A percentile compares a stretch with the other conserved stretches of the same genome.
Conservation (phyloP, 2,329 filamentous ascomycete genomes). For the Arthrobotrys entomopaga region DNA sequence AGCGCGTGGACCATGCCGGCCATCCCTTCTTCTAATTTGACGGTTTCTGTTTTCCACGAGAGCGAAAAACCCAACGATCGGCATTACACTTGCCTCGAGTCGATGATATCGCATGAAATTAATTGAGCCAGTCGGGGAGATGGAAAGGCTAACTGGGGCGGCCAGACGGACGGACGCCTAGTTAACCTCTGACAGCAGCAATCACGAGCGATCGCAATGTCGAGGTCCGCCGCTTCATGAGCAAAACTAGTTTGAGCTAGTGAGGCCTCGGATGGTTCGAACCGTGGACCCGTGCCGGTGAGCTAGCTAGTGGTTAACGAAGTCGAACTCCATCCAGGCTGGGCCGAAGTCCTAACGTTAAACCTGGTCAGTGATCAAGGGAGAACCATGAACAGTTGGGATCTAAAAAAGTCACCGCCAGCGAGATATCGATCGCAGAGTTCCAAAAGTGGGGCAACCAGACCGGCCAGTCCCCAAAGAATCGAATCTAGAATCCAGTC, state of each 20-base stretch:
- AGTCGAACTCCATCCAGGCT: background rate
- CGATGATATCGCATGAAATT: constrained; percentile 33
- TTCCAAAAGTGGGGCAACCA: constrained; percentile 15
- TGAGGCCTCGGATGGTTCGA: constrained; percentile 12
- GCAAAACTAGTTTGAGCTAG: background rate
- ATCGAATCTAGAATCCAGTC: constrained; percentile 41
- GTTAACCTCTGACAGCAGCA: too few relatives aligned
- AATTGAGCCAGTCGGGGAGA: constrained; percentile 46
- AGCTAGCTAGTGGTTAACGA: constrained; percentile 22
- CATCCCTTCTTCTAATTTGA: constrained; percentile 38
- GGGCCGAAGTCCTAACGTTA: too few relatives aligned
- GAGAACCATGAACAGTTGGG: constrained; percentile 27
- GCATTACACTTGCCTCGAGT: constrained; percentile 49
- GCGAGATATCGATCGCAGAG: constrained; percentile 12
- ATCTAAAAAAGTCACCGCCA: constrained; percentile 37
- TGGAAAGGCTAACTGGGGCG: constrained; percentile 14
- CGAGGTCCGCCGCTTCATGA: too few relatives aligned
- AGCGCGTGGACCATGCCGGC: constrained; percentile 11
- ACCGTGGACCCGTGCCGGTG: constrained; percentile 39
- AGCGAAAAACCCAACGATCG: constrained; percentile 39
- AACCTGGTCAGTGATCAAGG: constrained; percentile 20
- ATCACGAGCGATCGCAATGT: too few relatives aligned
- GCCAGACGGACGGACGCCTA: background rate
- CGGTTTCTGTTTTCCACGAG: constrained; percentile 31
- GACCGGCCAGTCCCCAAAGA: constrained; percentile 1